Percentiles rank a stretch among this genome's conserved stretches.
Conservation (phyloP, 192 early-diverging fungal species). For the Gigaspora rosea region DNA sequence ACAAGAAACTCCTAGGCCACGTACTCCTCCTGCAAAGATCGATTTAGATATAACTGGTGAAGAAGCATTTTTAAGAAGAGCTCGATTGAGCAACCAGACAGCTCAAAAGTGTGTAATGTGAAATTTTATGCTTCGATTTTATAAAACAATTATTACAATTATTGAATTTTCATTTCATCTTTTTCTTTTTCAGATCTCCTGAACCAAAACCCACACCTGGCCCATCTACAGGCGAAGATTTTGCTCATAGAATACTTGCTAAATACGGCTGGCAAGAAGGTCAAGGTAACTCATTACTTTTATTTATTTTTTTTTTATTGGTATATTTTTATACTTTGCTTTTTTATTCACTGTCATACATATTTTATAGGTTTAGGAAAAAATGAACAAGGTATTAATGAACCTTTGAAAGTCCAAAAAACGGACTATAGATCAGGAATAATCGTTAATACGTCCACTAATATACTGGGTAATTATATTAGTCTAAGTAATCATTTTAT, state of each 20-base stretch:
- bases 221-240: constrained; percentile 18
- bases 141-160: neutral
- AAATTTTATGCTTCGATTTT: neutral
- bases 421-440: constrained; percentile 38
- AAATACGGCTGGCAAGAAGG: constrained; percentile 53
- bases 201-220: neutral
- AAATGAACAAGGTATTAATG: constrained; percentile 44
- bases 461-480: neutral
- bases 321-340: neutral
- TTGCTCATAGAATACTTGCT: constrained; percentile 38
- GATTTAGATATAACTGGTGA: constrained; percentile 62
- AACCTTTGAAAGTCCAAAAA: constrained; percentile 39
- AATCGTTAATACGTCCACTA: constrained; percentile 33
- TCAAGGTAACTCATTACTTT: constrained; percentile 33
- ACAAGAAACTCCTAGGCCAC: constrained; percentile 4
- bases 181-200: constrained; percentile 20
- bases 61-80: constrained; percentile 67
- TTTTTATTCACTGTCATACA: neutral
- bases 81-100: constrained; percentile 44
- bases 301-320: neutral
- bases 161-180: constrained; percentile 10
- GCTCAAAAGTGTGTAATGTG: constrained; percentile 17
- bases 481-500: neutral
- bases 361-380: constrained; percentile 36
- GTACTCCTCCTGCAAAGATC: constrained; percentile 30